Base-by-base conservation (phyloP, 2,329 filamentous ascomycete genomes). In the Pyrenophora teres region DNA sequence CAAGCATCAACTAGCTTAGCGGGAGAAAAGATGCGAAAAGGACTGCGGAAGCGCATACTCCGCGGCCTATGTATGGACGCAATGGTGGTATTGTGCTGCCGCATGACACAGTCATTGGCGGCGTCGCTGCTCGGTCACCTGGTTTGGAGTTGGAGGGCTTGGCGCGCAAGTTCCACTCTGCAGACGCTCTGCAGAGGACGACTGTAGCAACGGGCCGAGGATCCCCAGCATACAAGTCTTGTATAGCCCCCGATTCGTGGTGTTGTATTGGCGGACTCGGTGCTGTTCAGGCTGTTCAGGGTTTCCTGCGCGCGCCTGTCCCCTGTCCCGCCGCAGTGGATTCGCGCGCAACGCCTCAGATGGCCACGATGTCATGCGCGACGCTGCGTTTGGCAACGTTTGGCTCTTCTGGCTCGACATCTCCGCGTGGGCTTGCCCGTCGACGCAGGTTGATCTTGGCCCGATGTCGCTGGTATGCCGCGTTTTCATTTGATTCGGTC, bases 401-500 rank as follows among this genome's bases (percentile, higher is more conserved):
- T 33, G 18, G n/a, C 32, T 40, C 52, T 50, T 52, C 46, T 52
- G 27, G 50, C 52, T 59, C 62, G 56, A 56, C 54, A 39, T 18
- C 27, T 45, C 41, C 53, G 59, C 52, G 38, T 52, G 46, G 38
- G 50, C 50, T 63, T 67, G 46, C 30, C 62, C 33, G 18, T 33
- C 41, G 48, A 55, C 12, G 41, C 50, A 57, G 25, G 59, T 32
- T 32, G 50, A 57, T 57, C 55, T 59, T 58, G 62, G 57, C 63
- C 40, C 63, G 58, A 70, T 62, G 56, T 65, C 67, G 67, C 63
- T 60, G 61, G 44, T 44, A 35, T 55, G 54, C 50, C 62, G 49
- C 48, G 56, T 56, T 61, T 55, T 37, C 44, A 42, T 48, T 54
- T 71, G 67, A 71, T 70, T 70, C 64, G 67, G 56, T 64, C 63